These are phyloP conservation scores for Apiotrichum veenhuisii DNA, from an alignment of 1,284 basidiomycete genomes.

Conservation along the genomic window DNA sequence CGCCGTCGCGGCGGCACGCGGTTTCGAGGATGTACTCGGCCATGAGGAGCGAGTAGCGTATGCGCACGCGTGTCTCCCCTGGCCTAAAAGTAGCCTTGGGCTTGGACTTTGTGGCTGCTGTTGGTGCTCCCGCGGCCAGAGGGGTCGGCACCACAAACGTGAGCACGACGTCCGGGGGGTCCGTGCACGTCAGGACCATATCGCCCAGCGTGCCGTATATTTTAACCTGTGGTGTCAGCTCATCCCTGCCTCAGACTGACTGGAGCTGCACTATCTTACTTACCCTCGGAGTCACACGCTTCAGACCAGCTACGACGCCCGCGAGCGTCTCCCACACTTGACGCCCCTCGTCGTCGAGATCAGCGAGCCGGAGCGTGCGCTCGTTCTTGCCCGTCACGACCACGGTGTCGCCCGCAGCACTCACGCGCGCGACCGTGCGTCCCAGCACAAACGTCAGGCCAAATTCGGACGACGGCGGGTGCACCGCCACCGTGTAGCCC, in stretches of 20 bases:
- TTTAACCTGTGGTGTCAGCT: slow-evolving; percentile 27
- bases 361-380: not conserved
- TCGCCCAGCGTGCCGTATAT: slow-evolving; percentile 33
- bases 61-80: slow-evolving; percentile 12
- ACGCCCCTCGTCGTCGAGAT: slow-evolving; percentile 7
- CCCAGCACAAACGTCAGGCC: slow-evolving; percentile 10
- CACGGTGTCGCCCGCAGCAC: not conserved
- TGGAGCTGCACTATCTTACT: slow-evolving; percentile 8
- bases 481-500: slow-evolving; percentile 20
- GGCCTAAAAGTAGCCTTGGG: no score
- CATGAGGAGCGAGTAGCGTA: slow-evolving; percentile 20
- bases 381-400: not conserved
- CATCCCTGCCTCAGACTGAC: no score
- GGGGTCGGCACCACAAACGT: slow-evolving; percentile 13
- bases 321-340: slow-evolving; percentile 26
- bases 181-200: slow-evolving; percentile 34
- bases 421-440: not conserved
- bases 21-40: slow-evolving; percentile 17
- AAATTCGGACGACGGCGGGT: not conserved
- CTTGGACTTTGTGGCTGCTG: no score
- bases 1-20: not conserved
- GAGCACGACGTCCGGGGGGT: slow-evolving; percentile 37
- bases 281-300: slow-evolving; percentile 31
- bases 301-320: slow-evolving; percentile 26
- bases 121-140: no score